A percentile compares a stretch with the other conserved stretches of the same genome.
These are phyloP conservation scores for Globisporangium carolinianum DNA, from an alignment of 352 stramenopile genomes.

Conservation along the genomic window DNA sequence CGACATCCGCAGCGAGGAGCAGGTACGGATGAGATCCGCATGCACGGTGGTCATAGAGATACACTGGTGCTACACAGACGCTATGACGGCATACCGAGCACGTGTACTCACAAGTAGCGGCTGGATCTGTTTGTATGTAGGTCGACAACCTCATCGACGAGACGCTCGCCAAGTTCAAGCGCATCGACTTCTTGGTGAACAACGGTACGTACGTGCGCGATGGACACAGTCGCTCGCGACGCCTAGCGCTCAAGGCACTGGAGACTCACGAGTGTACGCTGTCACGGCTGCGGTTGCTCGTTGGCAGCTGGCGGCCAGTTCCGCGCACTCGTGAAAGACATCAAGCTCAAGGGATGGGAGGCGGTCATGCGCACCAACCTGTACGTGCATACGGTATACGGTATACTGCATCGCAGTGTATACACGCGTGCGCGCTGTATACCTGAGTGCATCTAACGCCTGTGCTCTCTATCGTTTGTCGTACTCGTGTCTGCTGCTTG, in stretches of 20 bases:
- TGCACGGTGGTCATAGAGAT: too few species aligned
- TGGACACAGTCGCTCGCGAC: too few species aligned
- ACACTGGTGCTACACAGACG: too few species aligned
- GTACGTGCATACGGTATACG: constrained; percentile 9
- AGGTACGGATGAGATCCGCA: constrained; percentile 17
- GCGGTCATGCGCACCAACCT: constrained; percentile 92
- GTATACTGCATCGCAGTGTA: too few species aligned
- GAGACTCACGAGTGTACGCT: neutral
- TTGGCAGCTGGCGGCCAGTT: constrained; percentile 87
- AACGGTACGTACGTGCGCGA: constrained; percentile 46
- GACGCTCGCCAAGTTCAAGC: constrained; percentile 70
- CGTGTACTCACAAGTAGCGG: neutral
- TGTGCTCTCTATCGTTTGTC: too few species aligned
- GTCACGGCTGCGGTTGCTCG: neutral
- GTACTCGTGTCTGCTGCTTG: too few species aligned
- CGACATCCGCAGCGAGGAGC: constrained; percentile 67
- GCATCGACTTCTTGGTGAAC: constrained; percentile 91
- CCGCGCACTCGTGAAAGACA: constrained; percentile 79
- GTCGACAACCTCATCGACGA: constrained; percentile 65
- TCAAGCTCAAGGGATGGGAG: constrained; percentile 88
- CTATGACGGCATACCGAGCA: too few species aligned
- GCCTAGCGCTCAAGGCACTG: too few species aligned
- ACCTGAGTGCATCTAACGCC: too few species aligned
- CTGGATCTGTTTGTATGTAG: constrained; percentile 10
- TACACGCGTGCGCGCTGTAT: too few species aligned